A percentile compares a stretch with the other conserved stretches of the same genome.
Conservation (phyloP, 179 eudicot species). For the Amaranthus tricolor region DNA sequence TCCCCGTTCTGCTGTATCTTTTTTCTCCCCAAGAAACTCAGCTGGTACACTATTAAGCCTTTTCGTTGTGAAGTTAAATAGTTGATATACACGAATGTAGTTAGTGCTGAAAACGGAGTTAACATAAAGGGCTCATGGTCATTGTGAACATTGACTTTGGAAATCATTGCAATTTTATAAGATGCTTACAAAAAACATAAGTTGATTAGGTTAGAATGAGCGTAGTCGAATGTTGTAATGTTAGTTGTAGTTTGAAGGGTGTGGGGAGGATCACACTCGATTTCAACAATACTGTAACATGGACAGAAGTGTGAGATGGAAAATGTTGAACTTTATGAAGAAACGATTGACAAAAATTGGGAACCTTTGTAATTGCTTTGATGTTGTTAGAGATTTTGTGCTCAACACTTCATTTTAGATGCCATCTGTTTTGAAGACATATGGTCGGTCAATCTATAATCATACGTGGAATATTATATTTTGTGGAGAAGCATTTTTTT, state of each 20-base stretch:
- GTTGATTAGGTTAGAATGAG: neutral
- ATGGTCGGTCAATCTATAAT: neutral
- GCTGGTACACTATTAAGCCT: neutral
- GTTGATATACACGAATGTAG: neutral
- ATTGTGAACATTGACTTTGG: neutral
- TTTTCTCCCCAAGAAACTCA: neutral
- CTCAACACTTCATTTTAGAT: neutral
- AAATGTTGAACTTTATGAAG: neutral
- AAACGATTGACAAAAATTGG: neutral
- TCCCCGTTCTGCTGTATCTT: neutral
- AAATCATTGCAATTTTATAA: neutral
- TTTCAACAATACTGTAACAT: neutral
- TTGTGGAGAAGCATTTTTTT: neutral
- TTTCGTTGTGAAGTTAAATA: neutral
- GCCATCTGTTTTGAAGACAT: neutral
- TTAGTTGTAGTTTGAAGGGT: neutral
- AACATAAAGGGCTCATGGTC: neutral
- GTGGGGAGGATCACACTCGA: neutral
- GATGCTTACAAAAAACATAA: neutral
- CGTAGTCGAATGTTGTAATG: neutral
- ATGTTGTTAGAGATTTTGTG: constrained; percentile 8
- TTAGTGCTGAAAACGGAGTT: neutral
- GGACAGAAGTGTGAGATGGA: neutral
- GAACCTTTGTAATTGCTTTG: neutral
- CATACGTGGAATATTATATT: neutral